phyloP scores from a whole-genome alignment of 768 basidiomycete species.

The Cytidiella melzeri region DNA sequence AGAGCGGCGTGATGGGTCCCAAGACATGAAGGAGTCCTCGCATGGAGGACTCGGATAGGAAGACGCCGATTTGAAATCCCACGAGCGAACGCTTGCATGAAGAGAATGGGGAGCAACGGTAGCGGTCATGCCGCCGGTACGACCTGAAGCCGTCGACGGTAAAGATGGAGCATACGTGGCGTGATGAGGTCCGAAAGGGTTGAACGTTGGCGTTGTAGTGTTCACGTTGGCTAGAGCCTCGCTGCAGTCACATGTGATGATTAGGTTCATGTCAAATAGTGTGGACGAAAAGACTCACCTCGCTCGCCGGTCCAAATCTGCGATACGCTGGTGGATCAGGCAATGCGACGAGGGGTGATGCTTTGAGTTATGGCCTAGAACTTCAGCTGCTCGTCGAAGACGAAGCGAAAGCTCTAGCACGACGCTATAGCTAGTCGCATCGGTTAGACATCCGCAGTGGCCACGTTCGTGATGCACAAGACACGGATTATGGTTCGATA shows the following conservation, averaged over 20 bases:
- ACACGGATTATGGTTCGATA: not conserved
- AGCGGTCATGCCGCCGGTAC: not conserved
- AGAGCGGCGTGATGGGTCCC: conserved; percentile 42
- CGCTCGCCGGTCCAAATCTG: conserved; percentile 45
- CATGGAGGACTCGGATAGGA: conserved; percentile 30
- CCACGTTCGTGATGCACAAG: conserved; percentile 4
- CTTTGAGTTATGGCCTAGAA: conserved; percentile 41
- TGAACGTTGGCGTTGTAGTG: not conserved
- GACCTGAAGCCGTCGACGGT: not conserved
- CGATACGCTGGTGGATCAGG: conserved; percentile 37
- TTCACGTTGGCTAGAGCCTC: conserved; percentile 13
- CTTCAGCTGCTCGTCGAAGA: conserved; percentile 51
- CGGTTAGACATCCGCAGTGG: conserved; percentile 56
- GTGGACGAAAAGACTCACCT: conserved; percentile 34
- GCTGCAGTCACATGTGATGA: no score
- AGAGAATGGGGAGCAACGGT: conserved; percentile 17
- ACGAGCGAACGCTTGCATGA: conserved; percentile 6
- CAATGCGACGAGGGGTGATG: conserved; percentile 31
- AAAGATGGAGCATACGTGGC: not conserved
- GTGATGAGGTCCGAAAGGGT: conserved; percentile 5
- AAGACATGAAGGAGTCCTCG: conserved; percentile 58
- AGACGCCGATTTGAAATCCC: conserved; percentile 23
- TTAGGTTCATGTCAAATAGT: not conserved
- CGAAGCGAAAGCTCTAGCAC: conserved; percentile 61
- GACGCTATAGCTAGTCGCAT: conserved; percentile 47